These are phyloP conservation scores for Exophiala sp. DNA, from an alignment of 2,329 filamentous ascomycete species.

Conservation along the genomic window DNA sequence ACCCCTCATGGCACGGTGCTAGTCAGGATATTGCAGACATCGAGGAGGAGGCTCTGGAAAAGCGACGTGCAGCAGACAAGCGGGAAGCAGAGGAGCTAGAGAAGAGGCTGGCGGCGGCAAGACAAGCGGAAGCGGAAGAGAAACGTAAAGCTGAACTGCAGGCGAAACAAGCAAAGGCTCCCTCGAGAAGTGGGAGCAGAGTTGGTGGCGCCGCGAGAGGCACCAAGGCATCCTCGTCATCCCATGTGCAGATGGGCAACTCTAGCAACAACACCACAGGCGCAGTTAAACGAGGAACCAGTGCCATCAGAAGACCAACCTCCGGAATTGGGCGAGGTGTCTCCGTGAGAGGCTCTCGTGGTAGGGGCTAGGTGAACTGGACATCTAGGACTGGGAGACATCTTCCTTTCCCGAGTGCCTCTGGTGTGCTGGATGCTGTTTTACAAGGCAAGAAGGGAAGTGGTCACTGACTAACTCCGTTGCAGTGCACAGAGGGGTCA, in stretches of 20 bases:
- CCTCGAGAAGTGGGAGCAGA: slow-evolving; percentile 32
- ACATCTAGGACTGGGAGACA: too few relatives aligned
- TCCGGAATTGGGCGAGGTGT: slow-evolving; percentile 18
- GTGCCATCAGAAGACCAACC: slow-evolving; percentile 16
- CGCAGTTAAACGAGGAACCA: slow-evolving; percentile 14
- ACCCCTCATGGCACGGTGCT: slow-evolving; percentile 83
- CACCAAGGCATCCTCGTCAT: slow-evolving; percentile 17
- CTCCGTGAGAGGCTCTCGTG: slow-evolving; percentile 14
- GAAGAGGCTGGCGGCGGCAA: slow-evolving; percentile 61
- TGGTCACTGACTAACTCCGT: too few relatives aligned
- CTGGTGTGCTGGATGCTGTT: too few relatives aligned
- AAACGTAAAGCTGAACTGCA: slow-evolving; percentile 36
- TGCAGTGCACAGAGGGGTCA: too few relatives aligned
- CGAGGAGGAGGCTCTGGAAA: slow-evolving; percentile 69
- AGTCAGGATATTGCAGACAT: slow-evolving; percentile 79
- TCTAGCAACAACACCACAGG: slow-evolving; percentile 12
- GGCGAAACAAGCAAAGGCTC: slow-evolving; percentile 30
- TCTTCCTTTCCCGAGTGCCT: too few relatives aligned
- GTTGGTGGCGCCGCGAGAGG: slow-evolving; percentile 34
- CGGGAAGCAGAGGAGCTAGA: slow-evolving; percentile 72
- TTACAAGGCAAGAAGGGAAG: too few relatives aligned
- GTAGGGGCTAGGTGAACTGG: slow-evolving; percentile 21
- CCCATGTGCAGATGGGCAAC: slow-evolving; percentile 21
- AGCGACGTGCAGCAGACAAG: slow-evolving; percentile 71
- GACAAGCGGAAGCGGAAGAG: slow-evolving; percentile 47